Base-by-base conservation (phyloP, 441 rosid genomes). In the Rhodomyrtus psidioides region DNA sequence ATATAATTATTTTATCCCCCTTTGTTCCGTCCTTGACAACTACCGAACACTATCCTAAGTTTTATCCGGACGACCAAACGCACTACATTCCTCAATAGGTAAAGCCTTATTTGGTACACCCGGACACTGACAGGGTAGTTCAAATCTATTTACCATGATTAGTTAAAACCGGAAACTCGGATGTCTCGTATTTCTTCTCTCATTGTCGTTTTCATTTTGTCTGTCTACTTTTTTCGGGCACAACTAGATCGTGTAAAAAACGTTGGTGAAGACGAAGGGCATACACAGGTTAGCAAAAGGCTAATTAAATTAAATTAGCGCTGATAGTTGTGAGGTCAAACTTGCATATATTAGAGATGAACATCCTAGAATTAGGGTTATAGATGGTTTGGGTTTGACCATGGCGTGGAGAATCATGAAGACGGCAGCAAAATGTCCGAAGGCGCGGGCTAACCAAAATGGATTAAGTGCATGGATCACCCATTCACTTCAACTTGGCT, bases 71-170 rank as follows among this genome's bases (percentile, higher is more conserved):
- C 8, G 8, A 42, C 7, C 6, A 6, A 42, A 42, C 8, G 46
- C 8, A 6, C 8, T 65, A 2, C 14, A 0, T 65, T 8, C 1
- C 49, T 19, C 3, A 1, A 1, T 34, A 14, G 1, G 26, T 34
- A 8, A 10, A 34, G 2, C 24, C 49, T 34, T 65, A 65, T 65
- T 0, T 1, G 2, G 34, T 21, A 9, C 24, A 65, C 8, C 12
- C 1, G 1, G 0, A 19, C 1, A 6, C 3, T 0, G n/a, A n/a
- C n/a, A n/a, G n/a, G n/a, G 6, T 34, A 12, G 15, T 65, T 9
- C 39, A 7, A 34, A 65, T 34, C 8, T 65, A 21, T 21, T 21
- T 65, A 19, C 10, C 6, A 65, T 17, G 46, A 30, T 19, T 39
- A 34, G n/a, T 65, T 0, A 6, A 6, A 65, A 7, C 21, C 1